Evolutionary conservation across 306 rosid species (phyloP), one percentile per base, ranked within the genome.

Genomic region (Cicer pinnatifidum): DNA sequence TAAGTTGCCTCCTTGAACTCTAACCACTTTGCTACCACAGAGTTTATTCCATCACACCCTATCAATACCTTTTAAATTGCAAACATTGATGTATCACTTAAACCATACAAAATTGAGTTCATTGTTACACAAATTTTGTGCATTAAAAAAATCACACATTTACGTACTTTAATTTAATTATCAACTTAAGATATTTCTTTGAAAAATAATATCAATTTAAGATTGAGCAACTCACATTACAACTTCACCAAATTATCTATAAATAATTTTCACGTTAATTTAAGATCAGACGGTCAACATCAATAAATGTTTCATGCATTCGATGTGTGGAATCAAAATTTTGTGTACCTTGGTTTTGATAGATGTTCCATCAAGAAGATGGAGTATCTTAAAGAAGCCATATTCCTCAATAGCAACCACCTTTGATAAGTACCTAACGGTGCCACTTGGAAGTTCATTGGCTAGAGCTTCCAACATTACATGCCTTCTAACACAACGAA

Each of bases 41-140:
- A 91, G 81, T 93, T 93, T 61, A 93, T 89, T 80, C 98, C 93
- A 80, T 93, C 98, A 80, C 89, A 86, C 10, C 93, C 97, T 20
- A 93, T 81, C 78, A 91, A 64, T 11, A 86, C 93, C 97, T 90
- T 58, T 67, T 52, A 64, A 53, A 68, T 82, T 58, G 12, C 41
- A 64, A 39, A 60, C 13, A 52, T 6, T 1, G 1, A 40, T 60
- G 10, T 16, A 51, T 20, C 39, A 62, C 5, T 40, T 54, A 38
- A 38, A 69, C 38, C 69, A 9, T 9, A 67, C 37, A 46, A 35
- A 54, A 54, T 64, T 38, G 39, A 63, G 28, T 11, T 78, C 73
- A 15, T n/a, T 38, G 10, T 17, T 1, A 20, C 23, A 20, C 23
- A 20, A 20, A 20, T 20, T 20, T 20, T 1, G 23, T 23, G 4